These are phyloP conservation scores for Irpex sp. DNA, from an alignment of 1,284 basidiomycete genomes.

Conservation along the genomic window DNA sequence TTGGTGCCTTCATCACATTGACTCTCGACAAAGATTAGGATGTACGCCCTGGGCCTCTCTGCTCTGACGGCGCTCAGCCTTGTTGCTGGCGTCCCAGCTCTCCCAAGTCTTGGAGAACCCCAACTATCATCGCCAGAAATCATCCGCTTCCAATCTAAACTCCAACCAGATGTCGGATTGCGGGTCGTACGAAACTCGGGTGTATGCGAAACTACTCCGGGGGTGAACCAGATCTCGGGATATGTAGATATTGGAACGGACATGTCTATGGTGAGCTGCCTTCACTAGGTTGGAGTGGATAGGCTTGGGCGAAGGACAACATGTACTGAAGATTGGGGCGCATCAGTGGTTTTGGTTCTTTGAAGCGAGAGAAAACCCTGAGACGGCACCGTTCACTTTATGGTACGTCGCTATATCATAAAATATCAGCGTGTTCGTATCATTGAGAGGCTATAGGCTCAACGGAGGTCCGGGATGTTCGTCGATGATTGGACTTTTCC, in stretches of 20 bases:
- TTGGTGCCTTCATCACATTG: no score
- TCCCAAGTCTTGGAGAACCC: not conserved
- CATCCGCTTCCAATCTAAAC: slow-evolving; percentile 16
- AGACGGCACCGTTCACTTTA: slow-evolving; percentile 62
- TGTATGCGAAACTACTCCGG: slow-evolving; percentile 69
- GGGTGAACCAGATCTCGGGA: slow-evolving; percentile 65
- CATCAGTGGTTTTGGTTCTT: slow-evolving; percentile 72
- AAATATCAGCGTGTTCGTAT: not conserved
- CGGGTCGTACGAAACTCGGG: slow-evolving; percentile 62
- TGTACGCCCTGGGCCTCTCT: not conserved
- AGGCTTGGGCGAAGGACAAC: no score
- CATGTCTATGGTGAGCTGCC: slow-evolving; percentile 54
- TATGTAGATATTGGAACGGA: slow-evolving; percentile 59
- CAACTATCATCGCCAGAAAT: not conserved
- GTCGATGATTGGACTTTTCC: slow-evolving; percentile 65
- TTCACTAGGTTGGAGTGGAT: not conserved
- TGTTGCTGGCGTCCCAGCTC: not conserved
- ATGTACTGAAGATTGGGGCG: no score
- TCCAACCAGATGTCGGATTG: slow-evolving; percentile 29
- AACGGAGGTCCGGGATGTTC: slow-evolving; percentile 63
- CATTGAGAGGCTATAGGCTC: slow-evolving; percentile 32
- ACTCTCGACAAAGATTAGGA: no score
- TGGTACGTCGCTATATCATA: slow-evolving; percentile 37
- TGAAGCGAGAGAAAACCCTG: slow-evolving; percentile 53
- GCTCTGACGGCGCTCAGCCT: not conserved